These are phyloP conservation scores for Cryptococcus amylolentus DNA, from an alignment of 1,284 basidiomycete species.

Conservation along the genomic window DNA sequence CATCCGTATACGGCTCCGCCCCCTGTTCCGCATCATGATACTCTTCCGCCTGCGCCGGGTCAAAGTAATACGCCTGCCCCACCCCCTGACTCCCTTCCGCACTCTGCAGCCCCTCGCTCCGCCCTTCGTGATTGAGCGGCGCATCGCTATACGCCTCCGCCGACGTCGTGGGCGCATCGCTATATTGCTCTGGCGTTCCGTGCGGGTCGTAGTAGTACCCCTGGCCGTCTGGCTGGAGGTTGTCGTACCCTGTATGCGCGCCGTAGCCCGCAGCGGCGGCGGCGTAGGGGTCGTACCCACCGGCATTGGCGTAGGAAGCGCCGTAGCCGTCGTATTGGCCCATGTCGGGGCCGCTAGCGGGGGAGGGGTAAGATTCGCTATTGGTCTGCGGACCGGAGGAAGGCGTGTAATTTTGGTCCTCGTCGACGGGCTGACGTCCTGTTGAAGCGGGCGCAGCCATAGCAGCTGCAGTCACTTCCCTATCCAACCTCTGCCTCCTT, in stretches of 20 bases:
- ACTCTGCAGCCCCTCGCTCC: not conserved
- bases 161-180: not conserved
- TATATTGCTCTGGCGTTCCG: not conserved
- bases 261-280: constrained; percentile 20
- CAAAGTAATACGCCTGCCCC: constrained; percentile 41
- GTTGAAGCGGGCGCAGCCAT: constrained; percentile 44
- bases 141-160: constrained; percentile 8
- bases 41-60: constrained; percentile 29
- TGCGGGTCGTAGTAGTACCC: constrained; percentile 7
- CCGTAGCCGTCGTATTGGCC: constrained; percentile 47
- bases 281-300: constrained; percentile 48
- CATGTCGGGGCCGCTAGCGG: constrained; percentile 44
- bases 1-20: constrained; percentile 12
- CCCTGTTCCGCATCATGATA: constrained; percentile 14
- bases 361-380: constrained; percentile 43
- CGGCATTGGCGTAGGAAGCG: constrained; percentile 37
- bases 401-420: constrained; percentile 41
- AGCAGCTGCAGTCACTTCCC: constrained; percentile 51
- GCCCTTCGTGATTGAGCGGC: constrained; percentile 8
- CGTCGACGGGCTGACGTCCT: constrained; percentile 47
- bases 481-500: constrained; percentile 47
- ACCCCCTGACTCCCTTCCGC: constrained; percentile 5
- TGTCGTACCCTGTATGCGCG: constrained; percentile 22
- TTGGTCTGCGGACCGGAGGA: constrained; percentile 22
- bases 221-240: constrained; percentile 11